Base-by-base conservation (phyloP, 2,329 filamentous ascomycete genomes). In the Nemania serpens region DNA sequence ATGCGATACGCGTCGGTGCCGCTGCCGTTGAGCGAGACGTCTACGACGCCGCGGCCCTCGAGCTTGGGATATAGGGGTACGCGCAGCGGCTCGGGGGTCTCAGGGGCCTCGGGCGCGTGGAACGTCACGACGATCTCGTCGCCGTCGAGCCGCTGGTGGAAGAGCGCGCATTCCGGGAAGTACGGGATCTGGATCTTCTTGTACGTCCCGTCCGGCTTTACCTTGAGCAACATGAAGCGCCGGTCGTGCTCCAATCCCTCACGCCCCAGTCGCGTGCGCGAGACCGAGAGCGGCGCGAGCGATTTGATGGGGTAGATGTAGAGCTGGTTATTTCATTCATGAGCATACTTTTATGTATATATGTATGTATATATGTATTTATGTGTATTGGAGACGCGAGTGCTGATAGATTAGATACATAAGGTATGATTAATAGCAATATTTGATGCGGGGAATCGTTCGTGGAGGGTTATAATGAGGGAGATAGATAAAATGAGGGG, bases 301-400 rank as follows among this genome's bases (percentile, higher is more conserved):
- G 83, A 88, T 72, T 92, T 92, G 76, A 92, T 87, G 43, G 90
- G 59, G 73, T 92, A 91, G 49, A 89, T 81, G 74, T 88, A 90
- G 37, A 92, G 80, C 84, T 88, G 37, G 55, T 33, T 49, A 7
- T 3, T 29, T 29, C 25, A 29, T 29, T 3, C 25, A 29, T 29
- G 25, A 29, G 25, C n/a, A 15, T 34, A 36, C n/a, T n/a, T n/a
- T n/a, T n/a, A 18, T 48, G 11, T 18, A 17, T 11, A n/a, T 17
- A 10, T 18, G 43, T 25, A 9, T 39, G 11, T 13, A 12, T 39
- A n/a, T 39, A n/a, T 13, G 11, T n/a, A 39, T 13, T 39, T n/a
- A 12, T 39, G 11, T 39, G 4, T 39, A n/a, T 39, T 39, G 4
- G 11, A 29, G 25, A 29, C 25, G 25, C 3, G 7, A 4, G 7